phyloP scores from a whole-genome alignment of 2,329 filamentous ascomycete species.

The Dryadomyces sulphureus region DNA sequence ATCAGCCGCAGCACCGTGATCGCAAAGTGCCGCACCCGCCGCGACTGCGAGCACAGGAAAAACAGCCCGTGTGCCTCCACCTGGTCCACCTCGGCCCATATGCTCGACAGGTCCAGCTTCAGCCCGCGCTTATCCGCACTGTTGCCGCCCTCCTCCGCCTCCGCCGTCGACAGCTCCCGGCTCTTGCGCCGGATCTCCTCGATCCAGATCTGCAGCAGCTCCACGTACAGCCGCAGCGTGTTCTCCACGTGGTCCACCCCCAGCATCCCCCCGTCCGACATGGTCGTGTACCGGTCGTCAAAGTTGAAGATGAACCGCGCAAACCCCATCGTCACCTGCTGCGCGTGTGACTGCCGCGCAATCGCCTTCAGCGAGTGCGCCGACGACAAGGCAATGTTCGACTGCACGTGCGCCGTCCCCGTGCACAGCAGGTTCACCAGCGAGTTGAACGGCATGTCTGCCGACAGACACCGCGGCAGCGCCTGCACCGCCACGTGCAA shows the following conservation, averaged over 20 bases:
- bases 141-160: slow-evolving; percentile 16
- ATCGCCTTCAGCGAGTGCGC: slow-evolving; percentile 91
- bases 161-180: slow-evolving; percentile 48
- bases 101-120: slow-evolving; percentile 71
- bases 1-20: slow-evolving; percentile 86
- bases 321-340: slow-evolving; percentile 93
- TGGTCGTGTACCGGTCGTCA: slow-evolving; percentile 91
- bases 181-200: slow-evolving; percentile 86
- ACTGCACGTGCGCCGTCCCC: slow-evolving; percentile 87
- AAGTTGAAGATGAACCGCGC: slow-evolving; percentile 98
- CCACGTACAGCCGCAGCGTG: slow-evolving; percentile 81
- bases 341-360: slow-evolving; percentile 79
- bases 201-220: slow-evolving; percentile 92
- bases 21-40: slow-evolving; percentile 75
- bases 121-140: slow-evolving; percentile 49
- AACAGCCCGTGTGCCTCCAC: slow-evolving; percentile 94
- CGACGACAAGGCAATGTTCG: slow-evolving; percentile 82
- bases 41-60: slow-evolving; percentile 91
- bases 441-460: slow-evolving; percentile 82
- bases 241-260: slow-evolving; percentile 90
- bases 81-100: slow-evolving; percentile 89
- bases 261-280: slow-evolving; percentile 95
- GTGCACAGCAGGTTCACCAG: slow-evolving; percentile 92
- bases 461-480: slow-evolving; percentile 80
- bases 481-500: slow-evolving; percentile 92